Percentiles rank a stretch among this genome's conserved stretches.
Evolutionary conservation across 257 asterid genomes (phyloP).

Genomic region (Jacaranda mimosifolia): DNA sequence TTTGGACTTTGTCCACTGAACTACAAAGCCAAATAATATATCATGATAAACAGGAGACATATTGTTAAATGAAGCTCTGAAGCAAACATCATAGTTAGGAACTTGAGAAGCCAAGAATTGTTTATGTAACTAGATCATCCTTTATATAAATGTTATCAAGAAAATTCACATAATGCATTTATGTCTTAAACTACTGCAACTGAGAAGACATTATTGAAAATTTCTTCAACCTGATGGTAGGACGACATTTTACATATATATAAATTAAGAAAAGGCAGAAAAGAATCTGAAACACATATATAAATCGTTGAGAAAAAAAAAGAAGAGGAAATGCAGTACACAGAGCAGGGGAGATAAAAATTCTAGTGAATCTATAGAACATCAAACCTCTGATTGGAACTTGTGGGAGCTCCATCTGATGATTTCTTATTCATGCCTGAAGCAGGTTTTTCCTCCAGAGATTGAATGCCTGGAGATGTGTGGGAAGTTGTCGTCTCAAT

Average conservation of each 20-base stretch:
- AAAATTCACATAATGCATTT: background rate
- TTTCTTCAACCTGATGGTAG: constrained; percentile 7
- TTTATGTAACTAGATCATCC: background rate
- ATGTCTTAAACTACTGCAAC: background rate
- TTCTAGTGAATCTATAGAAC: too few species aligned
- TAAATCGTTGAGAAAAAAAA: too few species aligned
- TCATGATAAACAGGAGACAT: constrained; percentile 6
- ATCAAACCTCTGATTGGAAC: constrained; percentile 47
- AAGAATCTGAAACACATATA: background rate
- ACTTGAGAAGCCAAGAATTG: background rate
- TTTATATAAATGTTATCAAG: background rate
- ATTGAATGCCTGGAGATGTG: constrained; percentile 21
- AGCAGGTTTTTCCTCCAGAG: constrained; percentile 41
- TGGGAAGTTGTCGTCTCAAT: constrained; percentile 36
- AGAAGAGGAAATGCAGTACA: too few species aligned
- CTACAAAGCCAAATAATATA: constrained; percentile 17
- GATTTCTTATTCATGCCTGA: constrained; percentile 46
- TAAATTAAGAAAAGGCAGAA: background rate
- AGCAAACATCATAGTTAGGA: background rate
- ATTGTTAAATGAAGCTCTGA: background rate
- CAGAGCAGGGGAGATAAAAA: too few species aligned
- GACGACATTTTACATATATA: background rate
- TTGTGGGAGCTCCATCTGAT: constrained; percentile 40
- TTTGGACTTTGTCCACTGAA: constrained; percentile 49
- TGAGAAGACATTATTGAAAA: background rate